Evolutionary conservation across 2,329 filamentous ascomycete genomes (phyloP), one percentile per base, ranked within the genome.

Genomic region (Lachnellula suecica): DNA sequence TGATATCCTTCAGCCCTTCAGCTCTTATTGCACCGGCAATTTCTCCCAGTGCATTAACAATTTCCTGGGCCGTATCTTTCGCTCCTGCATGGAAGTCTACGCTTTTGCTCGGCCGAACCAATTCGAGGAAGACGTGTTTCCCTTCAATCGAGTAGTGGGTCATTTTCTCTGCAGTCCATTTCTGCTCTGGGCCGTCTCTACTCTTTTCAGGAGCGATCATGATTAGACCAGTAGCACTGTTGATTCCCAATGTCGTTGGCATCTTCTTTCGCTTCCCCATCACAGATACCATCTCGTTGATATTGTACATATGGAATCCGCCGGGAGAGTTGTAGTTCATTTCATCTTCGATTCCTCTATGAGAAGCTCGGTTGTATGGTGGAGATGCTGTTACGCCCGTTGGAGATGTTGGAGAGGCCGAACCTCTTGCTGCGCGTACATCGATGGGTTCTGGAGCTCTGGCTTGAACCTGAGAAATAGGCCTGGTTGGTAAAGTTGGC

Each of bases 231-330:
- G 90, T 95, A 44, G 87, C 85, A 51, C 94, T 78, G 67, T 97
- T 97, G 66, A 97, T 87, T n/a, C 93, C 93, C 34, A 97, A 72
- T 0, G 90, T 96, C n/a, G 91, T 96, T 1, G 93, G 91, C 89
- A 97, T 94, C 74, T 97, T 97, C 77, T 96, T 96, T 65, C 89
- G 88, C 75, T 96, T 96, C 51, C 93, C 93, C 84, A 96, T 92
- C 41, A 94, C 84, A n/a, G 91, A 93, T 4, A 96, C 84, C 88
- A 96, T 96, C 72, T 97, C 93, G 68, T 92, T 96, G 64, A 97
- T 92, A 64, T 96, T 97, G 73, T 97, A 97, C 70, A 97, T 79
- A 66, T 95, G 92, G 67, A 92, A 97, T 2, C 89, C 90, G 17
- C 89, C 89, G 4, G 89, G 89, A 2, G 87, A 85, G 25, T 70